phyloP scores from a whole-genome alignment of 306 rosid genomes.

The Cotoneaster glaucophyllus region DNA sequence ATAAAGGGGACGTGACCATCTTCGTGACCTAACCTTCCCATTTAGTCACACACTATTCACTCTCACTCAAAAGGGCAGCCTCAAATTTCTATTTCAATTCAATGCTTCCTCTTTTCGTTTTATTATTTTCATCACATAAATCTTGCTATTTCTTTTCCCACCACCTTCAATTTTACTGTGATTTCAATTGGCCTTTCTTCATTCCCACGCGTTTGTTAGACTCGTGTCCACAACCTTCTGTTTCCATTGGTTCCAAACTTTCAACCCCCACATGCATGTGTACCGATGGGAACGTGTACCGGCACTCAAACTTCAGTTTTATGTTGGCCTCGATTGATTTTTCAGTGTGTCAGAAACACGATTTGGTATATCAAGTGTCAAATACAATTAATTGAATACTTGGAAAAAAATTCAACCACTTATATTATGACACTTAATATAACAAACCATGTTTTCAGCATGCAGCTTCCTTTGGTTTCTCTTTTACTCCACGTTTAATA shows the following conservation, averaged over 20 bases:
- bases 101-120: conserved; percentile 28
- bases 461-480: neutral
- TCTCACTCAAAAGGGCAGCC: neutral
- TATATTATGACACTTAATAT: too few species aligned
- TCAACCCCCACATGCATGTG: neutral
- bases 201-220: neutral
- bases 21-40: conserved; percentile 58
- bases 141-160: conserved; percentile 6
- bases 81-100: conserved; percentile 24
- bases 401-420: too few species aligned
- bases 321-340: neutral
- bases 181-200: neutral
- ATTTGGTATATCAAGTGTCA: too few species aligned
- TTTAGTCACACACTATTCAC: neutral
- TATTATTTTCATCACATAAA: conserved; percentile 7
- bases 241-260: conserved; percentile 1
- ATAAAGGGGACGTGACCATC: conserved; percentile 37
- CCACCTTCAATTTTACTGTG: neutral
- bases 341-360: too few species aligned
- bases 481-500: neutral
- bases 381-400: too few species aligned
- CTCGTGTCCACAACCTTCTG: neutral
- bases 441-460: too few species aligned
- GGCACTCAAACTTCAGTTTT: neutral
- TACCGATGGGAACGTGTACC: neutral